These are phyloP conservation scores for Camptophora hylomeconis DNA, from an alignment of 2,329 filamentous ascomycete species.

Conservation along the genomic window DNA sequence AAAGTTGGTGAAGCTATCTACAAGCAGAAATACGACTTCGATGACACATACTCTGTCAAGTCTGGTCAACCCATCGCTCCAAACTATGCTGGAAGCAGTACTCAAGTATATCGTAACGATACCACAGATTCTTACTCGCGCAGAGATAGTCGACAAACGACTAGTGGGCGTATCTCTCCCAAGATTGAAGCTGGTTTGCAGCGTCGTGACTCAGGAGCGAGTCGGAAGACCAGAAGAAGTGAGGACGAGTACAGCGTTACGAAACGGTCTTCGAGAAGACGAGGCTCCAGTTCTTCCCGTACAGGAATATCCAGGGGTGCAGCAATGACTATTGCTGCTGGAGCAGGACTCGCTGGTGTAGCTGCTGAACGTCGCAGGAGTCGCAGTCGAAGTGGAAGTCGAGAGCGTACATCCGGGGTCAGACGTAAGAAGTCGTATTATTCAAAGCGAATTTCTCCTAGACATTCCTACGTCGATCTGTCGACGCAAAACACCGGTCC, in stretches of 20 bases:
- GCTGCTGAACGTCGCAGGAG: slow-evolving; percentile 17
- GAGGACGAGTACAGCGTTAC: slow-evolving; percentile 1
- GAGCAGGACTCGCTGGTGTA: slow-evolving; percentile 25
- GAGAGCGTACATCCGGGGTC: slow-evolving; percentile 25
- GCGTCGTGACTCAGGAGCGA: slow-evolving; percentile 20
- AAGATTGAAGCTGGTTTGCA: slow-evolving; percentile 23
- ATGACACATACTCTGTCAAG: slow-evolving; percentile 47
- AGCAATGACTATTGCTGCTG: slow-evolving; percentile 24
- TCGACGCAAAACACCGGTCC: slow-evolving; percentile 41
- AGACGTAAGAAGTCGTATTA: slow-evolving; percentile 17
- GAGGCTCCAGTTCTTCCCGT: slow-evolving; percentile 12
- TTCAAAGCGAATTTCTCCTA: slow-evolving; percentile 34
- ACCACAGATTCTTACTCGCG: slow-evolving; percentile 13
- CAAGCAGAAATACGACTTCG: slow-evolving; percentile 39
- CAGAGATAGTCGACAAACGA: slow-evolving; percentile 8
- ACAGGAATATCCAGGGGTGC: slow-evolving; percentile 17
- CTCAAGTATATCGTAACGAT: too few species aligned
- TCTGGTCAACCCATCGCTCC: slow-evolving; percentile 32
- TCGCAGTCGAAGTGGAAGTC: slow-evolving; percentile 19
- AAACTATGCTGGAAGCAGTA: slow-evolving; percentile 22
- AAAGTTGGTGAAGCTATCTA: slow-evolving; percentile 42
- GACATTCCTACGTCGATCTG: slow-evolving; percentile 54
- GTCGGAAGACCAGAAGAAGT: slow-evolving; percentile 10
- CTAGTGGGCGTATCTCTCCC: slow-evolving; percentile 32
- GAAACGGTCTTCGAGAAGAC: slow-evolving; percentile 3